phyloP scores from a whole-genome alignment of 176 grass and related monocot species.

The Chrysopogon serrulatus region DNA sequence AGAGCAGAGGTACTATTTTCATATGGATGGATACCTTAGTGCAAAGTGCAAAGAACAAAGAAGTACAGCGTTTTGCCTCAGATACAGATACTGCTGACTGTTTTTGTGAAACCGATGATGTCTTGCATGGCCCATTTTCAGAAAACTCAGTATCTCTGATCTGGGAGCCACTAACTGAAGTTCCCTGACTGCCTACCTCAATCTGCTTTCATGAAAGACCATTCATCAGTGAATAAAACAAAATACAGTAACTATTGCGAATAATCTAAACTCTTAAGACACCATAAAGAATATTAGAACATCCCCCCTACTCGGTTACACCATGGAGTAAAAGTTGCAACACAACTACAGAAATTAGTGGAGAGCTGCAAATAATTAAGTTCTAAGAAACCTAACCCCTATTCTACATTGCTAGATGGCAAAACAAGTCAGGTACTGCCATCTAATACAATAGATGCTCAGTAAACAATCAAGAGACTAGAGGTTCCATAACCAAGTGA shows the following conservation, averaged over 20 bases:
- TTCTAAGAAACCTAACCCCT: not conserved
- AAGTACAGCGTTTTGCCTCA: constrained; percentile 62
- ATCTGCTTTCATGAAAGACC: constrained; percentile 16
- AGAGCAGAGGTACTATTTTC: not conserved
- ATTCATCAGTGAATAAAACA: not conserved
- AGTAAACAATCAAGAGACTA: not conserved
- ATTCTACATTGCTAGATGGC: not conserved
- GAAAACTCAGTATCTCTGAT: constrained; percentile 46
- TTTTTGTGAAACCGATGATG: constrained; percentile 38
- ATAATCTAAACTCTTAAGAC: not conserved
- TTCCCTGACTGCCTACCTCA: constrained; percentile 54
- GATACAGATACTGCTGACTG: constrained; percentile 45
- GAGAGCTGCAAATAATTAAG: not conserved
- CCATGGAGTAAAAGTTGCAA: not conserved
- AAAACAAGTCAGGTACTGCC: not conserved
- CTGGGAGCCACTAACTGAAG: constrained; percentile 50
- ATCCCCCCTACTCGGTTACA: not conserved
- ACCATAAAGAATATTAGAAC: not conserved
- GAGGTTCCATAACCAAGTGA: not conserved
- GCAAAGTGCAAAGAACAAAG: constrained; percentile 98
- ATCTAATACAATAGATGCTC: not conserved
- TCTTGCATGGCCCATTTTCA: constrained; percentile 40
- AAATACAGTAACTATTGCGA: not conserved
- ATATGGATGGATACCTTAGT: constrained; percentile 56
- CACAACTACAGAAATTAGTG: not conserved